These are phyloP conservation scores for Aspergillus tubingensis DNA, from an alignment of 2,329 filamentous ascomycete species.

Conservation along the genomic window DNA sequence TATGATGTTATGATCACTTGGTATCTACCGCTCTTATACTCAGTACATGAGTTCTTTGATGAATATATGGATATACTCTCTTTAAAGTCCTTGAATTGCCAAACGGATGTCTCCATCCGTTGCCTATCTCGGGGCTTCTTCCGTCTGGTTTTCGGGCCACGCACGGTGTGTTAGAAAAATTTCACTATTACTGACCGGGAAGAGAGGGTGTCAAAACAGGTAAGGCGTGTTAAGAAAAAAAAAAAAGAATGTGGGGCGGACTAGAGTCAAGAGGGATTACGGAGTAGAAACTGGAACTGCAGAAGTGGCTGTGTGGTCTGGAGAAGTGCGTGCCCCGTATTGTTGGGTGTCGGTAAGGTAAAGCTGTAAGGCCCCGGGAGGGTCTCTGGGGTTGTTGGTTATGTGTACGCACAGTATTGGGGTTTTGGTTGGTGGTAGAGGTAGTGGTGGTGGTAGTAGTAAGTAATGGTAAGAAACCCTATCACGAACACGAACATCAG, in stretches of 20 bases:
- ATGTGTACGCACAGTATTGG: no score
- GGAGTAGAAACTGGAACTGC: slow-evolving; percentile 23
- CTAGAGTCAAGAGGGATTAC: slow-evolving; percentile 23
- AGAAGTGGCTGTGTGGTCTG: slow-evolving; percentile 26
- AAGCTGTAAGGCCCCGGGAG: not conserved
- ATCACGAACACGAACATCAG: slow-evolving; percentile 10
- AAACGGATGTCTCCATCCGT: not conserved
- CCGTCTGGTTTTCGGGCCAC: slow-evolving; percentile 19
- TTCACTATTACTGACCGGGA: slow-evolving; percentile 14
- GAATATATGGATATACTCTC: not conserved
- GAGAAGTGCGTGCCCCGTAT: slow-evolving; percentile 29
- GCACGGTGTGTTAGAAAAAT: slow-evolving; percentile 16
- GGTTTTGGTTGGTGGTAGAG: not conserved
- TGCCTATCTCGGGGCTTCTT: slow-evolving; percentile 17
- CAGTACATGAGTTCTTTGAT: not conserved
- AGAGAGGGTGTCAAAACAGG: not conserved
- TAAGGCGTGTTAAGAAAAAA: slow-evolving; percentile 6
- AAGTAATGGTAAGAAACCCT: not conserved
- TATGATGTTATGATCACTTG: no score
- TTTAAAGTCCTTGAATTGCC: not conserved
- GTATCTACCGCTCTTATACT: not conserved
- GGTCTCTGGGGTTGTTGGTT: not conserved
- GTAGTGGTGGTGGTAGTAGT: slow-evolving; percentile 1
- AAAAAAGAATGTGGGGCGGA: slow-evolving; percentile 21
- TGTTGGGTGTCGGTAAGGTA: slow-evolving; percentile 9